These are phyloP conservation scores for Corylus avellana DNA, from an alignment of 306 rosid genomes.

Conservation along the genomic window DNA sequence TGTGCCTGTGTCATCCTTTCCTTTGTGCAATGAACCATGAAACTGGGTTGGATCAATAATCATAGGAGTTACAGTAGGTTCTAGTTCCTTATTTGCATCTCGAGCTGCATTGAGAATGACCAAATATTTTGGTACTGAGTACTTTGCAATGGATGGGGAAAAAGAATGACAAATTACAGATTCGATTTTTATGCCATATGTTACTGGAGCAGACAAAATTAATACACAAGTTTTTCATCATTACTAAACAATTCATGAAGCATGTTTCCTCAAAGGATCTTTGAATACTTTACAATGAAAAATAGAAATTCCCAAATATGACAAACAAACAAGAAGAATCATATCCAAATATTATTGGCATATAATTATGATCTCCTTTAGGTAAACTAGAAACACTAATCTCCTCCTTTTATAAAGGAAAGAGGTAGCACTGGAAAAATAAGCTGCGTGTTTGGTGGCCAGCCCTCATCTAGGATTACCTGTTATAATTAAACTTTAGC, in stretches of 20 bases:
- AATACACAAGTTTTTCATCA: background rate
- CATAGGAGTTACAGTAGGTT: constrained; percentile 44
- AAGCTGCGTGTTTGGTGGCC: background rate
- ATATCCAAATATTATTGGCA: background rate
- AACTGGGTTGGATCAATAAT: constrained; percentile 48
- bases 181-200: constrained; percentile 6
- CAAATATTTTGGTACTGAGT: background rate
- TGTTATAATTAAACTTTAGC: background rate
- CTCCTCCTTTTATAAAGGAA: background rate
- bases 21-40: constrained; percentile 56
- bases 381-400: constrained; percentile 1
- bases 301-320: background rate
- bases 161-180: constrained; percentile 8
- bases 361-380: background rate
- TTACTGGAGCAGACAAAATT: background rate
- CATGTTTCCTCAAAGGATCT: background rate
- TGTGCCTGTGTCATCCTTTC: constrained; percentile 57
- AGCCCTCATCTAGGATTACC: constrained; percentile 13
- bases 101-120: constrained; percentile 49
- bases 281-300: background rate
- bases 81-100: constrained; percentile 55
- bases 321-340: background rate
- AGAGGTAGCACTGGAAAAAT: background rate
- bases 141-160: constrained; percentile 9
- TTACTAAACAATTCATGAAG: background rate